A percentile compares a stretch with the other conserved stretches of the same genome.
phyloP scores from a whole-genome alignment of 73 alveolate species.

The Paramecium tetraurelia region DNA sequence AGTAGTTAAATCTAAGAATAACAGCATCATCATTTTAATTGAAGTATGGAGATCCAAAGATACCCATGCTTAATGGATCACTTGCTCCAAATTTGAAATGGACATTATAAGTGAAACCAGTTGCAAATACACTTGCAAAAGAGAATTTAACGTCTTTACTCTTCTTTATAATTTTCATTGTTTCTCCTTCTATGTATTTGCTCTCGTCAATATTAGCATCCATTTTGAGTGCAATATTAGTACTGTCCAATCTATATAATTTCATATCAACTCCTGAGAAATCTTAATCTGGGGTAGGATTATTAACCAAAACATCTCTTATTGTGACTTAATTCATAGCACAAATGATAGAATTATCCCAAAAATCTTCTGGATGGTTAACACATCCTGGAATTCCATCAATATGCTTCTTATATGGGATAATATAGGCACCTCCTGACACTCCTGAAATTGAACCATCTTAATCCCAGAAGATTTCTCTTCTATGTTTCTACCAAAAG shows the following conservation, averaged over 20 bases:
- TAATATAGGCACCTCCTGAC: constrained; percentile 1
- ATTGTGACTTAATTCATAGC: constrained; percentile 5
- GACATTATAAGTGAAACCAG: constrained; percentile 49
- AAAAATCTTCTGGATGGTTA: not conserved
- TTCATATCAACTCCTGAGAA: constrained; percentile 35
- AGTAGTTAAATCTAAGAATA: constrained; percentile 41
- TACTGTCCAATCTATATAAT: not conserved
- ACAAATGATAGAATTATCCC: constrained; percentile 60
- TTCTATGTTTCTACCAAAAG: constrained; percentile 54
- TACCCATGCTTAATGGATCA: constrained; percentile 34
- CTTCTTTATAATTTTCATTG: constrained; percentile 39
- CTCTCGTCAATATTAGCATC: not conserved
- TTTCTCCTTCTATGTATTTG: constrained; percentile 2
- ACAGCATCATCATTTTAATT: not conserved
- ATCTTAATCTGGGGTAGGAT: constrained; percentile 13
- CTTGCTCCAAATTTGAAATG: constrained; percentile 45
- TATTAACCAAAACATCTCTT: constrained; percentile 36
- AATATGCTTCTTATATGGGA: constrained; percentile 54
- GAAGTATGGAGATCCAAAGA: constrained; percentile 56
- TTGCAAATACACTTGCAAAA: constrained; percentile 42
- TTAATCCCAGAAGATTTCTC: constrained; percentile 64
- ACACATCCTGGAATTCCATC: constrained; percentile 26
- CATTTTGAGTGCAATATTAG: constrained; percentile 1
- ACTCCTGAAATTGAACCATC: constrained; percentile 66
- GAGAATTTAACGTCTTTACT: constrained; percentile 27